A percentile compares a stretch with the other conserved stretches of the same genome.
phyloP scores from a whole-genome alignment of 331 rosid species.

The Quercus lobata region DNA sequence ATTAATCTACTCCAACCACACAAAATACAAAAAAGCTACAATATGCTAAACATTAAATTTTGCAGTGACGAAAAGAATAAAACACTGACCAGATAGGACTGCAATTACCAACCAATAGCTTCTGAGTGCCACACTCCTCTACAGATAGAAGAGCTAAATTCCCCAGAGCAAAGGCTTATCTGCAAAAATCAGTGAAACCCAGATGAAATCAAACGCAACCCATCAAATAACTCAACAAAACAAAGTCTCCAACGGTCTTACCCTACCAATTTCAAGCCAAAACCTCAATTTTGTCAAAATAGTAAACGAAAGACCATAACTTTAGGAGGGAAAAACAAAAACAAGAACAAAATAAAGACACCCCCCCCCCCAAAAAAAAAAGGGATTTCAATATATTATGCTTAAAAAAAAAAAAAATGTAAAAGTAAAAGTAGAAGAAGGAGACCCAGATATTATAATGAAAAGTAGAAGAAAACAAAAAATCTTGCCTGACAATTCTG shows the following conservation, averaged over 20 bases:
- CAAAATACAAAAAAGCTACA: background rate
- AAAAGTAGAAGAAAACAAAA: background rate
- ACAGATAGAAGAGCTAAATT: background rate
- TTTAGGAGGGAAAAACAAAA: background rate
- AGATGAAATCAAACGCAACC: conserved; percentile 7
- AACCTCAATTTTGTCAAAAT: background rate
- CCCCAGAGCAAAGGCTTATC: conserved; percentile 10
- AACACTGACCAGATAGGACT: conserved; percentile 18
- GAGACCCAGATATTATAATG: background rate
- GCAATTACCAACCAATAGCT: conserved; percentile 10
- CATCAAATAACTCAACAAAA: background rate
- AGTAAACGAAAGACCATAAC: background rate
- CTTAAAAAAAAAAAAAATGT: background rate
- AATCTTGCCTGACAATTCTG: conserved; percentile 3
- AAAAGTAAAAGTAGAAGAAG: no score
- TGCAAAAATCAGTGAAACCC: conserved; percentile 9
- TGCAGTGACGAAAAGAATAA: background rate
- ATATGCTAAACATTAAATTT: background rate
- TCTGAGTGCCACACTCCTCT: conserved; percentile 1
- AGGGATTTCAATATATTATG: background rate
- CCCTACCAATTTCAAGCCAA: conserved; percentile 6
- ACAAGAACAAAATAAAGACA: background rate
- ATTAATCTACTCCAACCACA: background rate
- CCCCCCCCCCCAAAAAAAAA: background rate
- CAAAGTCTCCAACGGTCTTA: conserved; percentile 3